Base-by-base conservation (phyloP, 106 monocot genomes). In the Vanilla planifolia region DNA sequence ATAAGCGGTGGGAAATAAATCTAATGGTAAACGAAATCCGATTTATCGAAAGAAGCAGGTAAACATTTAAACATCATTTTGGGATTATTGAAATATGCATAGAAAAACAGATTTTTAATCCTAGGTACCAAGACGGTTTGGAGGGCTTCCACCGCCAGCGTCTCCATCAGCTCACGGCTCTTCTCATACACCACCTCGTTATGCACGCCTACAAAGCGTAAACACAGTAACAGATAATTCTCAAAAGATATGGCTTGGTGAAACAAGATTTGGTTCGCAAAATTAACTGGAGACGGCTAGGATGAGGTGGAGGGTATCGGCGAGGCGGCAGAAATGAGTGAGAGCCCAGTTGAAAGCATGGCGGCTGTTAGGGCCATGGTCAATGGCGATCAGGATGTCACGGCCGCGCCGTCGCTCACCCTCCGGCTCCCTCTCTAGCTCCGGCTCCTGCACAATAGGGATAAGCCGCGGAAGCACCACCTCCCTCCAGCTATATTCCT, bases 301-400 rank as follows among this genome's bases (percentile, higher is more conserved):
- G 76, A 88, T 45, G 59, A 92, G 81, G 73, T 92, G 88, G 59
- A 88, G 27, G 51, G 92, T 92, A 73, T 92, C 92, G 57, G 92
- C 87, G 42, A 92, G 75, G 75, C 92, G 86, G 70, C 78, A 82
- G 65, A 92, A 66, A 75, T 92, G 87, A 51, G 71, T 75, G 70
- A 92, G 67, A 29, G 73, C 81, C 92, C 92, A 92, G 39, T 84
- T 53, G 70, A 92, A 71, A 43, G 87, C 92, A 64, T 92, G 87
- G 47, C 65, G 71, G 80, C 71, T 75, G 67, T 81, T 88, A 52
- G 81, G 84, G 4, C 84, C 84, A 58, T 75, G 75, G 50, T 92
- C 92, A 36, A 92, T 50, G 52, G 92, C 87, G 17, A 92, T 57
- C 33, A 92, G 41, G 25, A 92, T 51, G 73, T 81, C 78, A 13